Base-by-base conservation (phyloP, 75 land plant genomes). In the Cupressus sempervirens region DNA sequence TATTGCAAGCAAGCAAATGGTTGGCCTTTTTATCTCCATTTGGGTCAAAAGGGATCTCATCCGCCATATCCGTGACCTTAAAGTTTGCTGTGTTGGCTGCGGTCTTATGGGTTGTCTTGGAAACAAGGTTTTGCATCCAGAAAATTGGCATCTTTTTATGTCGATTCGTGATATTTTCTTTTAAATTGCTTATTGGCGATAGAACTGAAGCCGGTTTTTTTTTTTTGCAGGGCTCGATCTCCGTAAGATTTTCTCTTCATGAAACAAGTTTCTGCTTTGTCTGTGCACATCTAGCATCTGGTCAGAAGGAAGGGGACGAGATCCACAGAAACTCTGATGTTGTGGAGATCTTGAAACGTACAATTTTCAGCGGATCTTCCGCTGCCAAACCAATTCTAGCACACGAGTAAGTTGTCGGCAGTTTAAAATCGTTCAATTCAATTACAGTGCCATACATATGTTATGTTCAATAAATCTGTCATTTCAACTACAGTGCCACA, bases 261-360 rank as follows among this genome's bases (percentile, higher is more conserved):
- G 90, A 91, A 74, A 95, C 97, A 36, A 95, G 91, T 88, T 95
- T 96, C 81, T 96, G 98, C 88, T 96, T 96, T 85, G 94, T 95
- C 15, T 96, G 98, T 85, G 56, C 91, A 62, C 98, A 96, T 84
- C 80, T 96, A 86, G 94, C 98, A 30, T 93, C 98, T 13, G 98
- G 98, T 26, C 90, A 92, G 67, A 92, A 86, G 84, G 90, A 91
- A 84, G 95, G 95, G 1, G 95, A 93, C 81, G 94, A 94, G 84
- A 56, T 85, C 16, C 90, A 85, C 12, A 89, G 98, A 84, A 95
- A 96, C 80, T 84, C 87, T 12, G 92, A 95, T 81, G 92, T 88
- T 40, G 77, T 87, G 1, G 90, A 92, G 2, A 95, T 96, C 50
- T 85, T 96, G 11, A 84, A 88, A 13, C 84, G 94, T 20, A 95